Evolutionary conservation across 2,329 filamentous ascomycete genomes (phyloP).

Genomic region (Myriangium duriaei): DNA sequence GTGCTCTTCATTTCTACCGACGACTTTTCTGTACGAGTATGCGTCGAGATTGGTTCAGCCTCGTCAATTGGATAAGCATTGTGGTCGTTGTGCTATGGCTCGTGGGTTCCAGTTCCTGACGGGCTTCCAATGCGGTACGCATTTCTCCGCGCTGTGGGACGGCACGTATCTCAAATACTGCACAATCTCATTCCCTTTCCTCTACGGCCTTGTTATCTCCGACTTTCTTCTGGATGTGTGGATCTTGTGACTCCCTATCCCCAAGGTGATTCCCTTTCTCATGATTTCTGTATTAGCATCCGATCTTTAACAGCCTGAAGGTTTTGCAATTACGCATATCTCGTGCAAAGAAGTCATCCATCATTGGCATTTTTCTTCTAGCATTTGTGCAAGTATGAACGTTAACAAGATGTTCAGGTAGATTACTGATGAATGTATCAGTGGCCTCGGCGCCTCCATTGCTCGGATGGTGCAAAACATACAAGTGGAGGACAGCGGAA

Average conservation of each 20-base stretch:
- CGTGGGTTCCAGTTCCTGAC: not conserved
- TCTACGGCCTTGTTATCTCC: not conserved
- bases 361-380: not conserved
- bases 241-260: not conserved
- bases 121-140: not conserved
- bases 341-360: not conserved
- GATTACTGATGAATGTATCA: not conserved
- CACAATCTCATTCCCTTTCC: not conserved
- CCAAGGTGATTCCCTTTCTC: no score
- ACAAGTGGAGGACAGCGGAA: not conserved
- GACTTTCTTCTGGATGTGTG: not conserved
- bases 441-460: not conserved
- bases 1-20: not conserved
- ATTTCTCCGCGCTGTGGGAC: not conserved
- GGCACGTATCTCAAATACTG: not conserved
- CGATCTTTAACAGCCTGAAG: not conserved
- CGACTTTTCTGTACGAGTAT: not conserved
- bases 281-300: not conserved
- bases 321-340: not conserved
- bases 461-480: not conserved
- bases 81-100: not conserved
- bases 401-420: not conserved
- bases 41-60: not conserved
- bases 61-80: not conserved
- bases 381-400: not conserved